Base-by-base conservation (phyloP, 371 early-diverging fungal genomes). In the Syncephalis plumigaleata region DNA sequence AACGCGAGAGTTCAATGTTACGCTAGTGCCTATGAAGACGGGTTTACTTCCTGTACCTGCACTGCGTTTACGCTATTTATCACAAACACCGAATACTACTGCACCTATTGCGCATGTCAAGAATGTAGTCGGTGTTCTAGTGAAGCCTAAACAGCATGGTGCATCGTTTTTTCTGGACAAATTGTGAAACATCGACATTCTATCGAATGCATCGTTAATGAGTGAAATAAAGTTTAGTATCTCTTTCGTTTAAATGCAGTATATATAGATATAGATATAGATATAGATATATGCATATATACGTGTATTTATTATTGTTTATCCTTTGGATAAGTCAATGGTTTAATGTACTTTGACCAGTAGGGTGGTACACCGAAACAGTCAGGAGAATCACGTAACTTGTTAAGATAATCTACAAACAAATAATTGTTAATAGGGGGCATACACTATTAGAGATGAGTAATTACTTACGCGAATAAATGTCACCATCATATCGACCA, bases 401-500 rank as follows among this genome's bases (percentile, higher is more conserved):
- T 36, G 23, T 50, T 16, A 26, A 50, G 20, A 17, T 45, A 50
- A 17, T 26, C 50, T 50, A 48, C 15, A 47, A 47, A 4, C 17
- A 5, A 20, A 7, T 36, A 47, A 31, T n/a, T n/a, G n/a, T n/a
- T n/a, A n/a, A n/a, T n/a, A n/a, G n/a, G n/a, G n/a, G n/a, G n/a
- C n/a, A n/a, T n/a, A n/a, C n/a, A n/a, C n/a, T n/a, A n/a, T n/a
- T n/a, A n/a, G n/a, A n/a, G 11, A 31, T 31, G 31, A 31, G 31
- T 31, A 31, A 31, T 31, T 31, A 31, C 31, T 31, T 31, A 31
- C 31, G 31, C 9, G 16, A 22, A 57, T 89, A 88, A 3, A 79
- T 73, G 36, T 75, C 66, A 39, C 85, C 87, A 46, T 85, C 86
- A 17, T 61, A 68, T 13, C 75, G 66, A 39, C 84, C 89, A 9